Evolutionary conservation across 1,284 basidiomycete species (phyloP), one percentile per base, ranked within the genome.

Genomic region (Clitocybe nebularis): DNA sequence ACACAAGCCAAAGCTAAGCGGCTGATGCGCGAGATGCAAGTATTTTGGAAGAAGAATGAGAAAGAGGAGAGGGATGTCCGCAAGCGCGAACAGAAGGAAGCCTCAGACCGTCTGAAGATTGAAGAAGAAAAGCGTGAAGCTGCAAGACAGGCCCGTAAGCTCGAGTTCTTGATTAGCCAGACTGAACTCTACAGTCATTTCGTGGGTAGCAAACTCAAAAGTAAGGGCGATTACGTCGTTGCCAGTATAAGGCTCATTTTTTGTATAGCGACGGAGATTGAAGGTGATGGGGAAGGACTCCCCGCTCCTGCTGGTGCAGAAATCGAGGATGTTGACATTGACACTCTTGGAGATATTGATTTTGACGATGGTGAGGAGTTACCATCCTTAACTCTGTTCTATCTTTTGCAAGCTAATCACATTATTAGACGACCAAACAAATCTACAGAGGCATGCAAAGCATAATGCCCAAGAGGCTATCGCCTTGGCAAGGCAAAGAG

Each of bases 131-230:
- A 88, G 61, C 81, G 96, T 38, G 96, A 99, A 67, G 88, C 91
- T 20, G 90, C 95, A 46, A 77, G 96, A 39, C 93, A 97, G 67
- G 90, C 94, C 3, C 81, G 96, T 53, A 99, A 99, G 67, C 81
- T 99, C 44, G 97, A 99, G 69, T 99, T 99, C 73, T 74, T 99
- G 64, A 95, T 99, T 66, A 98, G 93, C 47, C 96, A 99, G 68
- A 99, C 96, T 8, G 96, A 99, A 64, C 79, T 99, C 8, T 99
- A 99, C 69, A 96, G 92, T 54, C 96, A 99, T 72, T 99, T 99
- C 74, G 93, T 99, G 46, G 95, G 96, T 28, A 97, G 86, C 67
- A 99, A 99, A 70, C 79, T 99, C 56, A 97, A 96, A 71, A 98
- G 89, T 91, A 61, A 57, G 84, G 71, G 41, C 30, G 38, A 34